Conservation (phyloP, 2,329 filamentous ascomycete genomes). For the Colletotrichum australisinense region DNA sequence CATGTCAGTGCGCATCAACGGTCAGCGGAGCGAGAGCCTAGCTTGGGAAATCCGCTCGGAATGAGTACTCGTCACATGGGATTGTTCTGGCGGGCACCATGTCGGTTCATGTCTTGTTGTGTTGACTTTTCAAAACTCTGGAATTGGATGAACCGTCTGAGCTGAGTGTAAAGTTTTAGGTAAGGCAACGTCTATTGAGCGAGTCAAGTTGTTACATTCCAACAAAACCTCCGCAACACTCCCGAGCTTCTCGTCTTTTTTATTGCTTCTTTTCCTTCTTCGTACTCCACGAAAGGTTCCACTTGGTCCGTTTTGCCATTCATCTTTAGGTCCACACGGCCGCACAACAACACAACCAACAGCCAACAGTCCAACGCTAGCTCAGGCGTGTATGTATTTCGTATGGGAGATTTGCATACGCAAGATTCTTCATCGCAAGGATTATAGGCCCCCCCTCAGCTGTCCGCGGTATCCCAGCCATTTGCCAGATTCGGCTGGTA, state of each 20-base stretch:
- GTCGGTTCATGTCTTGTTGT: background rate
- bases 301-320: conserved; percentile 17
- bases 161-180: background rate
- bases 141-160: background rate
- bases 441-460: background rate
- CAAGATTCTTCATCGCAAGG: background rate
- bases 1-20: background rate
- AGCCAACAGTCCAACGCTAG: background rate
- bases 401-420: conserved; percentile 23
- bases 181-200: background rate
- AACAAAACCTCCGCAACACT: conserved; percentile 8
- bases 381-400: background rate
- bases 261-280: background rate
- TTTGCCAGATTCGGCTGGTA: conserved; percentile 3
- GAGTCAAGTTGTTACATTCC: conserved; percentile 6
- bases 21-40: background rate
- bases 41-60: background rate
- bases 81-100: background rate
- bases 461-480: background rate
- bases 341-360: conserved; percentile 6
- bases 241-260: background rate
- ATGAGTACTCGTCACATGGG: background rate
- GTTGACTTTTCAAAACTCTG: background rate
- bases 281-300: conserved; percentile 19
- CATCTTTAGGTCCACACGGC: conserved; percentile 16